A percentile compares a stretch with the other conserved stretches of the same genome.
Conservation (phyloP, 805 yeast genomes). For the Candida cerambycidarum region DNA sequence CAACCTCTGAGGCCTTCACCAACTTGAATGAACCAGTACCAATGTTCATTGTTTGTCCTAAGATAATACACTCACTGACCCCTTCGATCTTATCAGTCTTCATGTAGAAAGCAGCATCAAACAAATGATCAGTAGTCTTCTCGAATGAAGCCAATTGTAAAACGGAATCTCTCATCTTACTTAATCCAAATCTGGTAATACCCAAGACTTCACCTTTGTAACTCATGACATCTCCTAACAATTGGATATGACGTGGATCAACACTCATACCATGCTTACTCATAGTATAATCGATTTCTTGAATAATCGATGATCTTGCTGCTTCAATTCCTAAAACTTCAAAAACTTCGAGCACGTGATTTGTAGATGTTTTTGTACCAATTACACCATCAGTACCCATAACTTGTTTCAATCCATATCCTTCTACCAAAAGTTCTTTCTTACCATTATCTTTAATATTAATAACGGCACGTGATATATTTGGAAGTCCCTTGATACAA, state of each 20-base stretch:
- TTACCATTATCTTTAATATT: constrained; percentile 83
- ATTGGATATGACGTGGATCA: constrained; percentile 98
- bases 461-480: constrained; percentile 93
- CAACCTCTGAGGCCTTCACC: constrained; percentile 52
- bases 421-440: constrained; percentile 93
- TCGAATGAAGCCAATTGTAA: constrained; percentile 96
- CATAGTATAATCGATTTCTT: constrained; percentile 97
- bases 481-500: constrained; percentile 90
- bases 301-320: constrained; percentile 88
- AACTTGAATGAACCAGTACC: constrained; percentile 97
- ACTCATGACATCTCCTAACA: constrained; percentile 97
- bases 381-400: constrained; percentile 97
- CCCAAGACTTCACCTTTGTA: constrained; percentile 98
- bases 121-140: constrained; percentile 96
- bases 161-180: constrained; percentile 98
- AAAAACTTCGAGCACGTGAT: constrained; percentile 87
- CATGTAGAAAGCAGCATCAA: constrained; percentile 98
- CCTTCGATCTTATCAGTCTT: constrained; percentile 95
- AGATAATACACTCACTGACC: constrained; percentile 94
- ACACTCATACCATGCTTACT: constrained; percentile 99
- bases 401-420: constrained; percentile 93
- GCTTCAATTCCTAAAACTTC: constrained; percentile 96
- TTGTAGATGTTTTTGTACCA: constrained; percentile 83
- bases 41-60: constrained; percentile 96
- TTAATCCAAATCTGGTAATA: constrained; percentile 95